Conservation (phyloP, 2,329 filamentous ascomycete species). For the Apiospora koreana region DNA sequence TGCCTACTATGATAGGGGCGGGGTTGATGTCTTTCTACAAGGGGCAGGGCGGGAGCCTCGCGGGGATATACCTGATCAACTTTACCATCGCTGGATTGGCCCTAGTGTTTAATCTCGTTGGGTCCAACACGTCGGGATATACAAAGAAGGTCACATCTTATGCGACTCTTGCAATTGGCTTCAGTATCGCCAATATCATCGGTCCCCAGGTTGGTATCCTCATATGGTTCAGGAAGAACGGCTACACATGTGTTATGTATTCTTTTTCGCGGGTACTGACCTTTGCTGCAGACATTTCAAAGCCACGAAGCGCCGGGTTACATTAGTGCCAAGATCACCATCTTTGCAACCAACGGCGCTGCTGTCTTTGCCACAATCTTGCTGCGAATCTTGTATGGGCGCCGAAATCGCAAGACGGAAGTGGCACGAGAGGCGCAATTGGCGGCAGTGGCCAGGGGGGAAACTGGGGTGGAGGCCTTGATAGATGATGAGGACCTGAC, state of each 20-base stretch:
- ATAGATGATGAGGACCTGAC: constrained; percentile 17
- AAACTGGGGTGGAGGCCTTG: constrained; percentile 11
- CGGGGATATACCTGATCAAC: constrained; percentile 41
- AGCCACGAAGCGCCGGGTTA: constrained; percentile 52
- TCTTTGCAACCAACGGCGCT: constrained; percentile 44
- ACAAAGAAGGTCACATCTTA: constrained; percentile 39
- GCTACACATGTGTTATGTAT: no score
- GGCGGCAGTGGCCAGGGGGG: constrained; percentile 14
- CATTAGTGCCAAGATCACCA: constrained; percentile 54
- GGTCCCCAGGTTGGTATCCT: constrained; percentile 1
- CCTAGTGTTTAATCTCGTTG: constrained; percentile 35
- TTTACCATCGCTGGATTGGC: constrained; percentile 37
- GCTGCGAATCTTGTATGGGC: constrained; percentile 26
- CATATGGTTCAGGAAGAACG: no score
- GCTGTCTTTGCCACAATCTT: constrained; percentile 18
- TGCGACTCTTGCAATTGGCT: constrained; percentile 37
- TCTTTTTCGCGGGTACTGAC: constrained; percentile 22
- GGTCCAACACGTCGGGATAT: constrained; percentile 28
- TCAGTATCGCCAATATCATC: constrained; percentile 50
- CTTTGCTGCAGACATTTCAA: constrained; percentile 58
- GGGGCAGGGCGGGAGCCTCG: constrained; percentile 29
- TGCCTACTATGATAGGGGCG: constrained; percentile 39
- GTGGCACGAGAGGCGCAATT: constrained; percentile 16
- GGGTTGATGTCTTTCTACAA: constrained; percentile 37
- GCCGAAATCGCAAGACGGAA: constrained; percentile 18